phyloP scores from a whole-genome alignment of 805 yeast genomes.

The Lipomyces lipofer region DNA sequence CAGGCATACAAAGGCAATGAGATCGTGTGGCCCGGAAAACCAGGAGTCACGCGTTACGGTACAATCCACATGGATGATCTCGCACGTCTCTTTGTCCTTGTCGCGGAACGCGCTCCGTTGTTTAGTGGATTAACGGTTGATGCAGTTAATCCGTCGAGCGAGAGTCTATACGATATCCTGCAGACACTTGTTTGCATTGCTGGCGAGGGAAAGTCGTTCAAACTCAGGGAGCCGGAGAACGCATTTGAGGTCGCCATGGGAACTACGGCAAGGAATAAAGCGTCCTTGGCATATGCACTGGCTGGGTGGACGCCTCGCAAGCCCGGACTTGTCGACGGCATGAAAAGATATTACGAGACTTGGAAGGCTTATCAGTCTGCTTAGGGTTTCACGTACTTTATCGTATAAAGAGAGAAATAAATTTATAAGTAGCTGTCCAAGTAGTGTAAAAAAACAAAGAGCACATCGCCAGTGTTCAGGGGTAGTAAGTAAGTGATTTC shows the following conservation, averaged over 20 bases:
- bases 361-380: constrained; percentile 12
- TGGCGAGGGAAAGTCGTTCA: constrained; percentile 9
- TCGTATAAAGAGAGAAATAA: too few species aligned
- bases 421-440: too few species aligned
- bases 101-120: constrained; percentile 16
- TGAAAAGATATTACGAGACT: constrained; percentile 21
- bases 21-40: constrained; percentile 16
- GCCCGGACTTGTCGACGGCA: constrained; percentile 21
- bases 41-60: constrained; percentile 13
- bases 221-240: constrained; percentile 11
- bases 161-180: constrained; percentile 11
- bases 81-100: constrained; percentile 8
- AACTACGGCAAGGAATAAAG: constrained; percentile 4
- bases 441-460: too few species aligned
- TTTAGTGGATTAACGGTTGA: constrained; percentile 16
- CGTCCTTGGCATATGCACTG: constrained; percentile 12
- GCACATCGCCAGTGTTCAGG: too few species aligned
- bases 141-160: constrained; percentile 16
- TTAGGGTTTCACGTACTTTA: too few species aligned
- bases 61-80: constrained; percentile 22
- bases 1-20: constrained; percentile 12
- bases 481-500: too few species aligned
- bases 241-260: constrained; percentile 13
- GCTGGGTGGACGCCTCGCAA: constrained; percentile 19
- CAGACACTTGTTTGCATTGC: constrained; percentile 15